A percentile compares a stretch with the other conserved stretches of the same genome.
Conservation (phyloP, 2,329 filamentous ascomycete species). For the Diaporthe citriasiana region DNA sequence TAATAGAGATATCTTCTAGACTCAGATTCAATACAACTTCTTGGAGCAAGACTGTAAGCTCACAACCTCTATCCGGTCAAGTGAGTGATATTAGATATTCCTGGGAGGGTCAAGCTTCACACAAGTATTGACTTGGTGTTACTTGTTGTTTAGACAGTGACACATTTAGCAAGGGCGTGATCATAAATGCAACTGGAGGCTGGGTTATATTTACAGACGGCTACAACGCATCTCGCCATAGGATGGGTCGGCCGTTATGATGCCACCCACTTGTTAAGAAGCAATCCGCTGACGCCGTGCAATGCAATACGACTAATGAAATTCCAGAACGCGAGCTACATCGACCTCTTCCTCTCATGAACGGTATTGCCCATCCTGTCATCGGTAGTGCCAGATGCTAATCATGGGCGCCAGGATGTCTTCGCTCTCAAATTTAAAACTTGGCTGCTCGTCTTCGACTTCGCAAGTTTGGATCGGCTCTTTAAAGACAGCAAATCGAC, state of each 20-base stretch:
- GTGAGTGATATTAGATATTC: not conserved
- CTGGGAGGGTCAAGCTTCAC: not conserved
- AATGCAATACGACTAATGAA: slow-evolving; percentile 22
- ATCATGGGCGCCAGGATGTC: not conserved
- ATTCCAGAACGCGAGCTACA: not conserved
- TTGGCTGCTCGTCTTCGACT: not conserved
- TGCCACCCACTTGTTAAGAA: not conserved
- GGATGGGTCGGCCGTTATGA: not conserved
- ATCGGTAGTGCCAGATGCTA: not conserved
- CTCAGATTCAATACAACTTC: not conserved
- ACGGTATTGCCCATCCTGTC: not conserved
- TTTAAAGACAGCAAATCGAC: not conserved
- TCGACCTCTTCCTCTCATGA: not conserved
- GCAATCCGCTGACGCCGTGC: slow-evolving; percentile 28
- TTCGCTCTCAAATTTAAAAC: not conserved
- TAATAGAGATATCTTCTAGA: not conserved
- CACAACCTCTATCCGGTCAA: not conserved
- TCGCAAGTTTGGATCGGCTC: not conserved
- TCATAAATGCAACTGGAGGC: not conserved
- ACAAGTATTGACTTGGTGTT: not conserved
- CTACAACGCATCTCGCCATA: slow-evolving; percentile 16
- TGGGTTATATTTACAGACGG: slow-evolving; percentile 24
- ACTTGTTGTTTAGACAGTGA: not conserved
- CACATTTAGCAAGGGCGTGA: not conserved
- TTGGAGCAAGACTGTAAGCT: not conserved